Evolutionary conservation across 495 filamentous ascomycete species (phyloP), one percentile per base, ranked within the genome.

Genomic region (Trichoderma asperelloides): DNA sequence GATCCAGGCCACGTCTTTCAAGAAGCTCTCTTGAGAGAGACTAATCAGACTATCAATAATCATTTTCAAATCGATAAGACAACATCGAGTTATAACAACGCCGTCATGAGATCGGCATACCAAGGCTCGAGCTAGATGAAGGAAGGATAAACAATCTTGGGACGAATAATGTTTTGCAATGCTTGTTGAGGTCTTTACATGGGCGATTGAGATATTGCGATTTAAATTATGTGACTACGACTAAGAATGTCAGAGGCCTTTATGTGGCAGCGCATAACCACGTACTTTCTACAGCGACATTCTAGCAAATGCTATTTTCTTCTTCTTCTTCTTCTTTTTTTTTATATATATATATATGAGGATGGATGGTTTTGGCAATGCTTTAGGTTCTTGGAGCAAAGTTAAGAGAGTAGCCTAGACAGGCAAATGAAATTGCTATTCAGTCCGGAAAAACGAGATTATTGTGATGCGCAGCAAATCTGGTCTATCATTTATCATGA

Each of bases 401-500:
- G 33, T 37, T 0, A 37, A 37, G 5, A 12, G 43, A 47, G 18
- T 1, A 16, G 43, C 15, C 43, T 47, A 16, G 43, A n/a, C 0
- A 47, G 43, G 43, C 18, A 18, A 7, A 47, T 47, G 15, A 47
- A 47, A 16, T 47, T n/a, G 43, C 5, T n/a, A 18, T 6, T 16
- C 47, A 51, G 23, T 9, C 28, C 9, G 11, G 18, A 27, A 60
- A 25, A 30, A 60, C 16, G 25, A 30, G 9, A 30, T 15, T 28
- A 33, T 21, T 2, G 6, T 60, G 16, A 15, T 60, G 55, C 9
- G 5, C 5, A 25, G 27, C 11, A 60, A 60, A 60, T 30, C 27
- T 60, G 55, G 55, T 60, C 27, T 60, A 28, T 60, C 55, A 60
- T 60, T 60, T 30, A 60, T 60, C 55, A 60, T 60, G 28, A 60